Evolutionary conservation across 2,329 filamentous ascomycete species (phyloP).

Genomic region (Colletotrichum salicis): DNA sequence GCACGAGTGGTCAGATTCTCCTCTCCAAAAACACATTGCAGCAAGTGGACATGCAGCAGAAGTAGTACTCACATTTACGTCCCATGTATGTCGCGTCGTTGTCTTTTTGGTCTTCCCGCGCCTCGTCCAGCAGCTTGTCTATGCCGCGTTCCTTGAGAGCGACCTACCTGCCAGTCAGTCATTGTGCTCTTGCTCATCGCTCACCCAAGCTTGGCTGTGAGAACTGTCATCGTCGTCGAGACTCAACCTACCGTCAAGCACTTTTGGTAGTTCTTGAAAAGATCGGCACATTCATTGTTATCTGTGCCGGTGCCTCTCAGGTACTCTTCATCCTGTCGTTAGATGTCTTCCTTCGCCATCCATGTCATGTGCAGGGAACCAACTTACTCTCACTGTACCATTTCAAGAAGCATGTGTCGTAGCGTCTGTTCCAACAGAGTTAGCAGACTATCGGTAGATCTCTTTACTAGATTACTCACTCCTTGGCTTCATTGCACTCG

Average conservation of each 20-base stretch:
- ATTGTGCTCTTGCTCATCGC: background rate
- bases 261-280: slow-evolving; percentile 89
- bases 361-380: slow-evolving; percentile 30
- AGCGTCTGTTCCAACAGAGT: slow-evolving; percentile 69
- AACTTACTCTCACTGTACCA: slow-evolving; percentile 98
- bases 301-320: slow-evolving; percentile 84
- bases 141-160: slow-evolving; percentile 90
- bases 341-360: background rate
- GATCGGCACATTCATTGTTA: slow-evolving; percentile 83
- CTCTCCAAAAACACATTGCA: background rate
- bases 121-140: slow-evolving; percentile 91
- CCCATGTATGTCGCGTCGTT: slow-evolving; percentile 72
- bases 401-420: slow-evolving; percentile 97
- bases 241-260: slow-evolving; percentile 77
- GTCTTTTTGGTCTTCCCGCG: slow-evolving; percentile 87
- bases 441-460: background rate
- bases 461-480: slow-evolving; percentile 66
- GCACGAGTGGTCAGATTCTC: slow-evolving; percentile 21
- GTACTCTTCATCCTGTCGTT: slow-evolving; percentile 72
- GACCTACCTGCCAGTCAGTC: slow-evolving; percentile 62
- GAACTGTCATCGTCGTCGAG: background rate
- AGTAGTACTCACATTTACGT: slow-evolving; percentile 51
- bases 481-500: slow-evolving; percentile 95
- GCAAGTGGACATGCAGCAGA: background rate
- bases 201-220: background rate